Evolutionary conservation across 176 grass and related monocot genomes (phyloP), one percentile per base, ranked within the genome.

Genomic region (Triticum dicoccoides): DNA sequence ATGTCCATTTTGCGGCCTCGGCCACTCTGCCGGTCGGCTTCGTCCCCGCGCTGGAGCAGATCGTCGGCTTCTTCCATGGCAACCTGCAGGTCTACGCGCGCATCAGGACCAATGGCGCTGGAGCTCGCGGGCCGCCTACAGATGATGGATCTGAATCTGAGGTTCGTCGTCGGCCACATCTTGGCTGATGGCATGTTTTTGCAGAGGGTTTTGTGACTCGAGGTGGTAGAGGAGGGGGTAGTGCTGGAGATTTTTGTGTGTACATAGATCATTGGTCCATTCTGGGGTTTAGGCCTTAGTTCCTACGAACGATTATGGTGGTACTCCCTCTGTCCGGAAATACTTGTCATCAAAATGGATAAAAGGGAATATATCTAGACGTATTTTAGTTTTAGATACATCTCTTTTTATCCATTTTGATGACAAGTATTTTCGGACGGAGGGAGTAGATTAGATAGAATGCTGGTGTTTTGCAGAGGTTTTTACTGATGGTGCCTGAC

Each of bases 11-110:
- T 45, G 70, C 81, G 33, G 94, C 90, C 14, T 92, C 89, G 54
- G 85, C 69, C 25, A 89, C 86, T 45, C 78, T 99, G 35, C 92
- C 82, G 17, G 78, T 80, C 3, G 94, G 90, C 42, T 90, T 99
- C 78, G 41, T 89, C 71, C 92, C 92, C 47, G 41, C 86, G 62
- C 77, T 99, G 62, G 58, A 99, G 86, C 86, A 91, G 42, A 85
- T 96, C 35, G 74, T 35, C 74, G 80, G 35, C 69, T 94, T 92
- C 87, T 86, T 88, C 41, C 78, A 87, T 15, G 63, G 44, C 32
- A 88, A 91, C 73, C 65, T 94, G 65, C 79, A 76, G 69, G 80
- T 76, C 23, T 94, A 96, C 11, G 47, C 20, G 65, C 13, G 23
- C 69, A 82, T 99, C 66, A 96, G 97, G 87, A 71, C 75, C 41